phyloP scores from a whole-genome alignment of 1,284 basidiomycete genomes.

The Ganoderma lucidum region DNA sequence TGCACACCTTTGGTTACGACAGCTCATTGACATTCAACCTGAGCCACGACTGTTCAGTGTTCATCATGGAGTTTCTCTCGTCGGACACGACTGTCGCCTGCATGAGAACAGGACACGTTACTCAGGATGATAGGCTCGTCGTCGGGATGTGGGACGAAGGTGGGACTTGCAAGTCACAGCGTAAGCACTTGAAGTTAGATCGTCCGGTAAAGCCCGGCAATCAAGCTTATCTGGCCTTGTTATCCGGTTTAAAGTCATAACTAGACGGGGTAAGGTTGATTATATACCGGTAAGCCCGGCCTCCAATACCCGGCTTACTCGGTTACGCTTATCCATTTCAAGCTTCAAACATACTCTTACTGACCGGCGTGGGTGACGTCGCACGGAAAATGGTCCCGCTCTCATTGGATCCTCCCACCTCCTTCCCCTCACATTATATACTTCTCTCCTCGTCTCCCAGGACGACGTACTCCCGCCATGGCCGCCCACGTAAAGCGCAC shows the following conservation, averaged over 20 bases:
- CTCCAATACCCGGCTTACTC: neutral
- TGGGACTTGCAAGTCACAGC: neutral
- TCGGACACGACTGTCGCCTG: neutral
- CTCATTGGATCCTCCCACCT: slow-evolving; percentile 33
- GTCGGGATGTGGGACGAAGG: neutral
- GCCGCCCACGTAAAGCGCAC: slow-evolving; percentile 29
- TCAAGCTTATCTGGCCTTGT: neutral
- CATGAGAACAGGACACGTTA: neutral
- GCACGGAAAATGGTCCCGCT: slow-evolving; percentile 29
- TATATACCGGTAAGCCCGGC: neutral
- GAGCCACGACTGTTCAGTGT: neutral
- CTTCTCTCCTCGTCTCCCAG: slow-evolving; percentile 18
- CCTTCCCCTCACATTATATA: slow-evolving; percentile 22
- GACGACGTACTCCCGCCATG: slow-evolving; percentile 26
- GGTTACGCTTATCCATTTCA: neutral
- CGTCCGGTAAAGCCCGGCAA: neutral
- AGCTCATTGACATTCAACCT: neutral
- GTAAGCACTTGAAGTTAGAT: neutral
- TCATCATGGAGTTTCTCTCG: neutral
- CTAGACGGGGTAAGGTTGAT: neutral
- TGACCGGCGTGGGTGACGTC: slow-evolving; percentile 19
- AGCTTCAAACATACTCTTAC: neutral
- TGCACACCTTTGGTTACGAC: neutral
- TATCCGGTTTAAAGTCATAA: neutral
- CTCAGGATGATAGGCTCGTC: neutral